phyloP scores from a whole-genome alignment of 2,329 filamentous ascomycete species.

The Hypomyces perniciosus region DNA sequence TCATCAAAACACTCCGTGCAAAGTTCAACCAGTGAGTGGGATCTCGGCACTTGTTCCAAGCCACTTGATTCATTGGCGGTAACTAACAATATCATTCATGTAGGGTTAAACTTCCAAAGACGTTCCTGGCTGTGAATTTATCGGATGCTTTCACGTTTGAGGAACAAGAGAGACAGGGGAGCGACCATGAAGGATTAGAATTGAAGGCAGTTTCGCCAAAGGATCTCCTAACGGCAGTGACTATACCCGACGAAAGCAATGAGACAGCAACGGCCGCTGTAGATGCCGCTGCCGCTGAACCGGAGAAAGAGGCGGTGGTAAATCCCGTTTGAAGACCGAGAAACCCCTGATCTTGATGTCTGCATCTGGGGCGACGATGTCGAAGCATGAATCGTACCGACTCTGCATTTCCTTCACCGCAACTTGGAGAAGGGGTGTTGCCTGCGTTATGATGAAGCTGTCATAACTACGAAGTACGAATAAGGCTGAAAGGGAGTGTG shows the following conservation, averaged over 20 bases:
- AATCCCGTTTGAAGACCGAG: slow-evolving; percentile 13
- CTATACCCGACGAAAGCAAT: slow-evolving; percentile 2
- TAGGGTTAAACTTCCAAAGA: slow-evolving; percentile 61
- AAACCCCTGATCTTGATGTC: background rate
- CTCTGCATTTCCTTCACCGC: no score
- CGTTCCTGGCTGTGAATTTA: slow-evolving; percentile 58
- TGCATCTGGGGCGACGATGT: background rate
- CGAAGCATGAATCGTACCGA: no score
- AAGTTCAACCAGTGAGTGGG: slow-evolving; percentile 84
- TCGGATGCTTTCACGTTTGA: slow-evolving; percentile 58
- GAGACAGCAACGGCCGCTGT: background rate
- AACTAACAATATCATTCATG: slow-evolving; percentile 5
- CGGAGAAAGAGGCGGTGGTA: slow-evolving; percentile 12
- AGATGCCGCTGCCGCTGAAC: slow-evolving; percentile 6
- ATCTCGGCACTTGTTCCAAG: no score
- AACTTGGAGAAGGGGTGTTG: no score
- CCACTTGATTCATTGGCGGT: no score
- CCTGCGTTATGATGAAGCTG: no score
- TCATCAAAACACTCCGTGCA: slow-evolving; percentile 89
- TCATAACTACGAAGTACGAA: no score
- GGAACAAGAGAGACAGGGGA: slow-evolving; percentile 46
- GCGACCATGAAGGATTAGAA: slow-evolving; percentile 43
- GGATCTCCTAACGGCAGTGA: slow-evolving; percentile 20
- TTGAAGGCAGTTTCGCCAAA: slow-evolving; percentile 36
- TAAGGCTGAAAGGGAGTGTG: no score